Conservation (phyloP, 768 basidiomycete species). For the Mycena latifolia region DNA sequence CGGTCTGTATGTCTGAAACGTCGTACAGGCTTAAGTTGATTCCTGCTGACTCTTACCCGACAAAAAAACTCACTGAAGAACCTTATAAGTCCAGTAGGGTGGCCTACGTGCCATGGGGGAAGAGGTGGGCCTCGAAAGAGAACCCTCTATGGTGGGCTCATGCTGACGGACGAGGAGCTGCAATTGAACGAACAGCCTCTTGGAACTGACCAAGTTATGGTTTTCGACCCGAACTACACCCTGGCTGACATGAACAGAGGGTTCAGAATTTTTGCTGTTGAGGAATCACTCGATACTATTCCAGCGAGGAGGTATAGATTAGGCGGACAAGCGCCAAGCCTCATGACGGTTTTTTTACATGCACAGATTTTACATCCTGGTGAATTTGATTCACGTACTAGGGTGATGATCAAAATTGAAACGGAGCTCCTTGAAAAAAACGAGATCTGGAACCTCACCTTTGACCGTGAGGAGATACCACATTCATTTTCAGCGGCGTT, state of each 20-base stretch:
- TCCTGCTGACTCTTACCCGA: no score
- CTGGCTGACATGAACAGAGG: not conserved
- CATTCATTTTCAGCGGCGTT: not conserved
- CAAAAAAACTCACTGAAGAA: no score
- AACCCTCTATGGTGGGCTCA: no score
- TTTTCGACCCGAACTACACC: constrained; percentile 1
- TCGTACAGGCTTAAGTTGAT: no score
- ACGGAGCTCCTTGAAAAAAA: not conserved
- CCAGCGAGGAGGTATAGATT: not conserved
- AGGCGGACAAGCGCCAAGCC: not conserved
- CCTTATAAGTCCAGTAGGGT: no score
- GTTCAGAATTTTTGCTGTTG: not conserved
- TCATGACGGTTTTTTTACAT: not conserved
- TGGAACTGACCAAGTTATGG: not conserved
- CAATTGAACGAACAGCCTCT: no score
- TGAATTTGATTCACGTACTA: not conserved
- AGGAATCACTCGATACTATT: not conserved
- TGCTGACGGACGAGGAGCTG: no score
- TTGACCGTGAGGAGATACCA: not conserved
- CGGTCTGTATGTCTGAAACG: no score
- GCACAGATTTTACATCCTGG: not conserved
- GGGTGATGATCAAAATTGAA: not conserved
- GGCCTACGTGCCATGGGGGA: no score
- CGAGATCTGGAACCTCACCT: not conserved
- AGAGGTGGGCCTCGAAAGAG: no score